Evolutionary conservation across 306 rosid species (phyloP), one percentile per base, ranked within the genome.

Genomic region (Geum urbanum): DNA sequence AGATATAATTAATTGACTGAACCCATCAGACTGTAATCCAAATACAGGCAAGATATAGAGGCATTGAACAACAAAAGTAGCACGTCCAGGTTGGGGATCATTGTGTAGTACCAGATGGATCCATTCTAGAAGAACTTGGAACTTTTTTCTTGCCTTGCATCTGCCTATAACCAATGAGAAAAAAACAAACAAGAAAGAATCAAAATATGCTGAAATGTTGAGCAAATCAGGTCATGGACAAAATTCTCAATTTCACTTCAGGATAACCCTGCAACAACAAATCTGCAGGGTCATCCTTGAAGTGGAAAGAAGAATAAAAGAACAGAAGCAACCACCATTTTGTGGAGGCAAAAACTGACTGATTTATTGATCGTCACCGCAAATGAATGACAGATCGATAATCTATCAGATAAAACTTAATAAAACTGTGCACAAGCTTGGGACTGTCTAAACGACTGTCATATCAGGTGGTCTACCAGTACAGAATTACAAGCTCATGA

Each of bases 71-170:
- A 83, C 78, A 83, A 90, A 94, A 61, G 89, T 77, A 70, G 87
- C 88, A 58, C 97, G 95, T 74, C 95, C 99, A 70, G 89, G 90
- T 75, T 80, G 84, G 67, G 97, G 99, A 78, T 74, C 81, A 77
- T 91, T 94, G 37, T 80, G 89, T 44, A 94, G 90, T 67, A 76
- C 95, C 62, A 82, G 88, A 82, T 50, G 76, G 15, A 94, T 82
- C 67, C 86, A 92, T 41, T 91, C 81, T 73, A 91, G 92, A 86
- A 94, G 97, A 41, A 80, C 88, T 73, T 86, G 90, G 77, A 94
- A 91, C 86, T 88, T 94, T 75, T 78, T 83, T 11, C 89, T 83
- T 22, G 96, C 99, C 82, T 91, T 94, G 67, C 84, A 80, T 43
- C 92, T 90, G 63, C 99, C 99, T 94, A 65, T 73, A 43, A 74